These are phyloP conservation scores for Boletus semigastroideus DNA, from an alignment of 1,284 basidiomycete genomes.

Conservation along the genomic window DNA sequence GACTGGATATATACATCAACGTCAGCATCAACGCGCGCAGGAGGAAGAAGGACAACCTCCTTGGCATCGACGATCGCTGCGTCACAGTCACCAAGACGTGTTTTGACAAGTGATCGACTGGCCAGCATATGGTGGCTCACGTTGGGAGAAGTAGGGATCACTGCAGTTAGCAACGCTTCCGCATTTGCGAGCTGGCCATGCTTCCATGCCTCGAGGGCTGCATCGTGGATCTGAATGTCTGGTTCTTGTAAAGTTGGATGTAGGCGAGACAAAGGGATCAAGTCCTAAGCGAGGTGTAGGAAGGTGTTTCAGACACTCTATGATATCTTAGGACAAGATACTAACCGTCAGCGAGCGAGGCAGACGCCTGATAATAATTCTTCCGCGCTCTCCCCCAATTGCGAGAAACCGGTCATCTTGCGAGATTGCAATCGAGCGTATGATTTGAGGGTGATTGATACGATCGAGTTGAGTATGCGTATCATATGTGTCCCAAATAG, in stretches of 20 bases:
- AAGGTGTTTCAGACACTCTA: neutral
- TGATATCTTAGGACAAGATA: neutral
- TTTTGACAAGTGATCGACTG: neutral
- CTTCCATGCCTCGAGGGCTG: neutral
- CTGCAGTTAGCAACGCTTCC: neutral
- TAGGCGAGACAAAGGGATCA: neutral
- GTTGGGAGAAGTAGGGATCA: neutral
- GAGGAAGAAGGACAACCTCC: neutral
- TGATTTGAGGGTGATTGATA: neutral
- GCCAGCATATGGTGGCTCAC: neutral
- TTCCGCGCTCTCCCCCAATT: neutral
- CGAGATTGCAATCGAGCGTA: neutral
- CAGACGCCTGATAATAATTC: neutral
- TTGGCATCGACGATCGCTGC: neutral
- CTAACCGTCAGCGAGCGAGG: neutral
- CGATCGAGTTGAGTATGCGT: neutral
- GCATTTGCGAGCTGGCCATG: neutral
- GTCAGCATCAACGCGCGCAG: neutral
- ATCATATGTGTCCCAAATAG: neutral
- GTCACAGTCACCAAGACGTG: neutral
- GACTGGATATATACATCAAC: neutral
- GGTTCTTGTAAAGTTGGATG: conserved; percentile 1
- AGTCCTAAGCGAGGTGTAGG: neutral
- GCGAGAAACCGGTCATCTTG: neutral
- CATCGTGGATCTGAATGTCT: neutral